phyloP scores from a whole-genome alignment of 257 asterid genomes.

The Solanum sejunctum region DNA sequence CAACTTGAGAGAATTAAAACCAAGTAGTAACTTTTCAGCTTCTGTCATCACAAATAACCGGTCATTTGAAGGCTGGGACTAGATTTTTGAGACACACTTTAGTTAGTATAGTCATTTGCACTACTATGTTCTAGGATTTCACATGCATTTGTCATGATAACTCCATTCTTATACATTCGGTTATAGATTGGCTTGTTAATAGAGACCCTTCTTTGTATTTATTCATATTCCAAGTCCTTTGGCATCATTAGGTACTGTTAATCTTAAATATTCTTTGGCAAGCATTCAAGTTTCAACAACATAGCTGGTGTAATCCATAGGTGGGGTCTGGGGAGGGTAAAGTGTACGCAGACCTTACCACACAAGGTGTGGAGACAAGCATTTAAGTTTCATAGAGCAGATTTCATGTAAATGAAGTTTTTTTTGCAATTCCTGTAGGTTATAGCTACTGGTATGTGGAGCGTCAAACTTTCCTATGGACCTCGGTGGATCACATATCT shows the following conservation, averaged over 20 bases:
- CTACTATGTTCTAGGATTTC: not conserved
- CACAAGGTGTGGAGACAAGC: not conserved
- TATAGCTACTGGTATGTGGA: slow-evolving; percentile 20
- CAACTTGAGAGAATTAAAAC: not conserved
- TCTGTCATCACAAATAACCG: not conserved
- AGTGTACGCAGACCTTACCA: not conserved
- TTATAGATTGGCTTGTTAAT: not conserved
- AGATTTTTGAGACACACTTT: not conserved
- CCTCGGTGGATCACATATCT: slow-evolving; percentile 66
- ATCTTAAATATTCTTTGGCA: not conserved
- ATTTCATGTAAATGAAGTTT: not conserved
- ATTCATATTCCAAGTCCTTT: not conserved
- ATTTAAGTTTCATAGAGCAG: not conserved
- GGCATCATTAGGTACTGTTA: not conserved
- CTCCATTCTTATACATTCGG: not conserved
- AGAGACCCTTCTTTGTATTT: not conserved
- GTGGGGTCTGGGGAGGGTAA: not conserved
- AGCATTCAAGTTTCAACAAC: not conserved
- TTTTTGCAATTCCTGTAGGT: slow-evolving; percentile 31
- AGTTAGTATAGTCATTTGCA: not conserved
- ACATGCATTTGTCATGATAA: not conserved
- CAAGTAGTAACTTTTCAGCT: not conserved
- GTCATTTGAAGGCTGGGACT: not conserved
- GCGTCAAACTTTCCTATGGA: slow-evolving; percentile 49
- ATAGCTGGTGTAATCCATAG: not conserved